Conservation (phyloP, 495 filamentous ascomycete species). For the Sphaerosporella brunnea region DNA sequence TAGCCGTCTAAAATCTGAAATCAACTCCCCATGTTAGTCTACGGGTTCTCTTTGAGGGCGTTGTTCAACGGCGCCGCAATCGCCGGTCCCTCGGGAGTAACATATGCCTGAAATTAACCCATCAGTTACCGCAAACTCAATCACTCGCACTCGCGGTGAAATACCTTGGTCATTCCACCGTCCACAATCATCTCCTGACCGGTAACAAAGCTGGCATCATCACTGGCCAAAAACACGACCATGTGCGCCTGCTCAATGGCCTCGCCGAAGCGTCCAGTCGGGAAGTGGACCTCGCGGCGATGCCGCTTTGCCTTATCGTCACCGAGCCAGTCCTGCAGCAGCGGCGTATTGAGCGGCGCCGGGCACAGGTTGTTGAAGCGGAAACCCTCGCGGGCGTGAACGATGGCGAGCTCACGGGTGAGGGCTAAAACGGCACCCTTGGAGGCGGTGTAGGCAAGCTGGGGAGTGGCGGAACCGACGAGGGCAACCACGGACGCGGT, state of each 20-base stretch:
- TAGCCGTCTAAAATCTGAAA: no score
- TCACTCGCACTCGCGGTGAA: conserved; percentile 4
- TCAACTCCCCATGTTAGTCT: no score
- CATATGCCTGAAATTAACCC: conserved; percentile 57
- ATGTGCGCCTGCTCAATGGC: conserved; percentile 89
- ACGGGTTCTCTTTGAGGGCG: conserved; percentile 25
- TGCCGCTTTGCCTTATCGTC: conserved; percentile 69
- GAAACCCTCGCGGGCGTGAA: conserved; percentile 68
- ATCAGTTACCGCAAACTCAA: neutral
- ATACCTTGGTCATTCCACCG: conserved; percentile 75
- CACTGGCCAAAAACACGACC: conserved; percentile 81
- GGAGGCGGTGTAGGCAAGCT: conserved; percentile 85
- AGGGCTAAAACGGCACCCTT: conserved; percentile 87
- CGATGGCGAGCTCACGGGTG: conserved; percentile 65
- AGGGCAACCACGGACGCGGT: conserved; percentile 85
- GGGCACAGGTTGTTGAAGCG: conserved; percentile 87
- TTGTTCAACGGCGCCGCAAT: conserved; percentile 55
- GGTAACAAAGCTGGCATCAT: conserved; percentile 88
- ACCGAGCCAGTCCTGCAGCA: conserved; percentile 93
- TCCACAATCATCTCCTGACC: conserved; percentile 91
- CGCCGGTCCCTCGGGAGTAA: conserved; percentile 72
- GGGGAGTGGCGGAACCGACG: conserved; percentile 83
- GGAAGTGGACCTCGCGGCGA: conserved; percentile 87
- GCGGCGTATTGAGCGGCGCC: conserved; percentile 66
- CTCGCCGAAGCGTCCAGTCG: conserved; percentile 85